Percentiles rank a stretch among this genome's conserved stretches.
These are phyloP conservation scores for Globisporangium irregulare DNA, from an alignment of 352 stramenopile species.

Conservation along the genomic window DNA sequence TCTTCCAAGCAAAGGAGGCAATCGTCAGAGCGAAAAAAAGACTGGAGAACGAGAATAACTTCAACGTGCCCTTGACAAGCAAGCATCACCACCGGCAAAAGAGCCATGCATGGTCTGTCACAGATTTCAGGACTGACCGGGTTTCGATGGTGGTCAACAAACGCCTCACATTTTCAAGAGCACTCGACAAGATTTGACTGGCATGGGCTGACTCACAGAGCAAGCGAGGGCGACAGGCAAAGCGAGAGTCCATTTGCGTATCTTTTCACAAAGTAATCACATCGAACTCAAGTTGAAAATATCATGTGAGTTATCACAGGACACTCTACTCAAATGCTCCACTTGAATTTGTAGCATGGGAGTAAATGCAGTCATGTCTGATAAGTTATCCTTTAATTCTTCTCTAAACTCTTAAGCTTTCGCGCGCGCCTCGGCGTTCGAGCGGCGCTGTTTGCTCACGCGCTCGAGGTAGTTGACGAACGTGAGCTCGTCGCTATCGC, in stretches of 20 bases:
- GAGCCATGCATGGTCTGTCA: neutral
- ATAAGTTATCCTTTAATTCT: neutral
- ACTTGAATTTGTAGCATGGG: neutral
- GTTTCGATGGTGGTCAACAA: neutral
- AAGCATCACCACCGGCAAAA: neutral
- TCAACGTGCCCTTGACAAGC: neutral
- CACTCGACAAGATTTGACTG: neutral
- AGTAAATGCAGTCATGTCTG: neutral
- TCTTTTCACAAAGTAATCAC: neutral
- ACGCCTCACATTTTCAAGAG: neutral
- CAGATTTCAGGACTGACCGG: neutral
- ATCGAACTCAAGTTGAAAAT: neutral
- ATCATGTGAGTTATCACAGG: neutral
- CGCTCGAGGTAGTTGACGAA: conserved; percentile 82
- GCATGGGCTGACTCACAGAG: neutral
- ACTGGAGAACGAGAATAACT: neutral
- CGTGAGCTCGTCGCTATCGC: conserved; percentile 77
- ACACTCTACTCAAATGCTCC: neutral
- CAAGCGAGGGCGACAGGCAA: neutral
- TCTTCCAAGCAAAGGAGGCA: neutral
- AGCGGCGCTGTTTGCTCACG: conserved; percentile 68
- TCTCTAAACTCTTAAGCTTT: conserved; percentile 32
- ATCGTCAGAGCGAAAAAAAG: neutral
- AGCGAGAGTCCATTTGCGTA: neutral
- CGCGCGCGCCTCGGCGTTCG: conserved; percentile 48